phyloP scores from a whole-genome alignment of 495 filamentous ascomycete genomes.

The Tuber calosporum region DNA sequence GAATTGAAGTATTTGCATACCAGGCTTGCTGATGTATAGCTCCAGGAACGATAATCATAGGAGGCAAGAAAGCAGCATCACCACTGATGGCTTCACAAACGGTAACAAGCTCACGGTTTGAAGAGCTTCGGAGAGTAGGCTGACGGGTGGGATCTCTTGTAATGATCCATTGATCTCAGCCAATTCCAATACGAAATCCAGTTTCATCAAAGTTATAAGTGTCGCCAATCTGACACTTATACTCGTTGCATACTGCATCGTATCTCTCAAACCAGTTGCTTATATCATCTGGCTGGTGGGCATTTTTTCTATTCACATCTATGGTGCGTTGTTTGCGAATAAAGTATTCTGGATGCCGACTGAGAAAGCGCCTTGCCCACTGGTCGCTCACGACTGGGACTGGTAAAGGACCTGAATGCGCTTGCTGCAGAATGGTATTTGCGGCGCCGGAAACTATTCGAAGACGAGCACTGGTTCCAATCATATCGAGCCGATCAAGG shows the following conservation, averaged over 20 bases:
- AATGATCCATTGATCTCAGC: slow-evolving; percentile 34
- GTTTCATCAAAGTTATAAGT: slow-evolving; percentile 40
- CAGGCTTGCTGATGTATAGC: slow-evolving; percentile 7
- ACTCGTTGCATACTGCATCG: slow-evolving; percentile 5
- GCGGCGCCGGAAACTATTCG: too few species aligned
- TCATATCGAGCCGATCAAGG: too few species aligned
- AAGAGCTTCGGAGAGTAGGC: slow-evolving; percentile 8
- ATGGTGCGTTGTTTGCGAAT: too few species aligned
- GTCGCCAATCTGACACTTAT: slow-evolving; percentile 22
- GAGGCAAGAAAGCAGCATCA: slow-evolving; percentile 20
- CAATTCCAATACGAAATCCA: slow-evolving; percentile 38
- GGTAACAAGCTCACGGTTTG: slow-evolving; percentile 22
- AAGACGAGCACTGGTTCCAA: too few species aligned
- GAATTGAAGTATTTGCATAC: slow-evolving; percentile 3
- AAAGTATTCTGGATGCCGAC: too few species aligned
- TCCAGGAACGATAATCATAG: slow-evolving; percentile 23
- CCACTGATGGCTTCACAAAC: slow-evolving; percentile 21
- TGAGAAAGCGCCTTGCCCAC: too few species aligned
- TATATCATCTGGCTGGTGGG: too few species aligned
- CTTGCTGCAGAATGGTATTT: too few species aligned
- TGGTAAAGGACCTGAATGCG: too few species aligned
- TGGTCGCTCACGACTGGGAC: too few species aligned
- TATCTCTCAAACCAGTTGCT: slow-evolving; percentile 28
- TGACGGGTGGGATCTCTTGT: too few species aligned
- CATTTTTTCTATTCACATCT: too few species aligned